Conservation (phyloP, 2,329 filamentous ascomycete species). For the Cordyceps pruinosa region DNA sequence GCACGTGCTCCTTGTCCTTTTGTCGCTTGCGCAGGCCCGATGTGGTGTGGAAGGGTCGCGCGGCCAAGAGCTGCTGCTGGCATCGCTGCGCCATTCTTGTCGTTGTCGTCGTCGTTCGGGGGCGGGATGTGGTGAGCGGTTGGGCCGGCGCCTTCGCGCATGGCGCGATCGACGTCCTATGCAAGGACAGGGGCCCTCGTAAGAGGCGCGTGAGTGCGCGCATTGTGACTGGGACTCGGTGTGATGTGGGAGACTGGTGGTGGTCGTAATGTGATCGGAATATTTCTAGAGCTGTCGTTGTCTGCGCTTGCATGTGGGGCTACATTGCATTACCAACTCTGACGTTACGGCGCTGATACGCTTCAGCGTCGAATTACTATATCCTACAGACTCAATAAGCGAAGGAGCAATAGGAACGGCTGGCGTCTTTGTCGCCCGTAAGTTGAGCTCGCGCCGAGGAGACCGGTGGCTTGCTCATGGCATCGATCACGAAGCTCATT, state of each 20-base stretch:
- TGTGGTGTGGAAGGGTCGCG: conserved; percentile 17
- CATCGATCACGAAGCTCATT: too few species aligned
- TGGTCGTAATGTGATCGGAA: neutral
- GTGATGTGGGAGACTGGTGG: neutral
- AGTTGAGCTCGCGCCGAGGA: too few species aligned
- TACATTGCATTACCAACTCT: neutral
- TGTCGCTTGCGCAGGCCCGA: conserved; percentile 17
- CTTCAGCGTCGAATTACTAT: neutral
- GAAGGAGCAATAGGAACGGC: too few species aligned
- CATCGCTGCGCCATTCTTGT: neutral
- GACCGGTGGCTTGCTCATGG: too few species aligned
- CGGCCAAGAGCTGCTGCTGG: neutral
- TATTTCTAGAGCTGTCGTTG: neutral
- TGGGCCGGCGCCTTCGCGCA: neutral
- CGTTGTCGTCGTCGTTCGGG: neutral
- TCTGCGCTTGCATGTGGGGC: conserved; percentile 8
- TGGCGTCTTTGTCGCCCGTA: too few species aligned
- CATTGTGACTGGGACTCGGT: neutral
- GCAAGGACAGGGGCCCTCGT: neutral
- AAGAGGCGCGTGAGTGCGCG: neutral
- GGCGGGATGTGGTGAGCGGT: neutral
- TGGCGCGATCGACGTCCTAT: neutral
- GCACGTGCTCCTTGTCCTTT: conserved; percentile 26
- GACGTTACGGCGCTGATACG: neutral
- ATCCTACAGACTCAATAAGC: too few species aligned